Evolutionary conservation across 306 rosid species (phyloP), one percentile per base, ranked within the genome.

Genomic region (Malus fusca): DNA sequence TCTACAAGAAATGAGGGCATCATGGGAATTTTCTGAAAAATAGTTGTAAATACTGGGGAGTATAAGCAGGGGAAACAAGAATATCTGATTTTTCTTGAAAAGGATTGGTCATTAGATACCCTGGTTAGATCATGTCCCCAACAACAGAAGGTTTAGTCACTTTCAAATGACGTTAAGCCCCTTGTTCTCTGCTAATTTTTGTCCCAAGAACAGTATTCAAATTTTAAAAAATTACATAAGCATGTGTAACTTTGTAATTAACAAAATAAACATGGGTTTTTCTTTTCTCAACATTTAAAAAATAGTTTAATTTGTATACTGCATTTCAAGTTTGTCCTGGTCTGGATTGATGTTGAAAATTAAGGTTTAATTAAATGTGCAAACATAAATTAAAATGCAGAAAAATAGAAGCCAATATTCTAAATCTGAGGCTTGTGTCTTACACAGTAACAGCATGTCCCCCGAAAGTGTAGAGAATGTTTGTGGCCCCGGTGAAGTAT

Each of bases 371-470:
- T 26, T 14, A 61, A 26, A 26, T 17, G 23, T 1, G 42, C 8
- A 17, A 64, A 17, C 33, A 63, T 17, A 31, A 64, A 71, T n/a
- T 26, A 59, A 63, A 64, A 21, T 44, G 61, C 64, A 56, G 42
- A 72, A 51, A 73, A 42, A 6, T 17, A 59, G 4, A 58, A 75
- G 14, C 68, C 52, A 72, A 30, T 59, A 42, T 60, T 69, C 25
- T 63, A 74, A 51, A 70, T 75, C 66, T 19, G 42, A 40, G 75
- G 65, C 5, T 37, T n/a, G 7, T 83, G 89, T 85, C 96, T 88
- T 95, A 95, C 98, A 95, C 98, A 82, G 98, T 95, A 73, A 95
- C 98, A 69, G 98, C 98, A 87, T 95, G 98, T 76, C 98, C 98
- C 81, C 98, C 98, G 44, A 95, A 95, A 71, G 98, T 95, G 90